These are phyloP conservation scores for Schizopora paradoxa DNA, from an alignment of 1,284 basidiomycete species.

Conservation along the genomic window DNA sequence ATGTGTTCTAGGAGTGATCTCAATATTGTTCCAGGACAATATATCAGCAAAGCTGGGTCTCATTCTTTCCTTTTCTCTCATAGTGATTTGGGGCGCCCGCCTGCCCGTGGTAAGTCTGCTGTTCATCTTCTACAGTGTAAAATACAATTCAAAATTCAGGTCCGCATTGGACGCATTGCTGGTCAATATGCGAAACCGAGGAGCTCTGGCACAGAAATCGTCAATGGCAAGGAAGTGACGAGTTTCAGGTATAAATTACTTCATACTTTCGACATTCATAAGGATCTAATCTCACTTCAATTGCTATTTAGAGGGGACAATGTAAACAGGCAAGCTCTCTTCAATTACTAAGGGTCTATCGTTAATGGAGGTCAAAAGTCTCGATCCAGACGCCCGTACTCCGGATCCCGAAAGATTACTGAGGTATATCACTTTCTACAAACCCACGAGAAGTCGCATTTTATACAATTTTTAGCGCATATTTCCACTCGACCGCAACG, in stretches of 20 bases:
- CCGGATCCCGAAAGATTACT: conserved; percentile 88
- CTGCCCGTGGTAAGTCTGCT: conserved; percentile 67
- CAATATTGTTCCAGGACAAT: conserved; percentile 58
- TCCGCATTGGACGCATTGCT: conserved; percentile 88
- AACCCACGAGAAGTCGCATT: background rate
- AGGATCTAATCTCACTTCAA: background rate
- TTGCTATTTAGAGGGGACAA: conserved; percentile 79
- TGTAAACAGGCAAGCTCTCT: conserved; percentile 68
- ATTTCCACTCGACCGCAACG: conserved; percentile 94
- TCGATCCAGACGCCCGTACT: conserved; percentile 69
- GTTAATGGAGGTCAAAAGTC: conserved; percentile 33
- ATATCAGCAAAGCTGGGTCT: conserved; percentile 93
- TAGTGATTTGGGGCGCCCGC: conserved; percentile 90
- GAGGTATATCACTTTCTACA: conserved; percentile 36
- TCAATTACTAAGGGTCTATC: background rate
- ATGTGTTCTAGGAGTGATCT: background rate
- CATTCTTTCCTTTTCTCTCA: conserved; percentile 91
- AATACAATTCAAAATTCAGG: conserved; percentile 31
- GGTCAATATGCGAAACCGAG: conserved; percentile 97
- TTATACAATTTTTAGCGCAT: conserved; percentile 73
- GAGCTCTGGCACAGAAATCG: conserved; percentile 79
- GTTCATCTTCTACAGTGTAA: background rate
- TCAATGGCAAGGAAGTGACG: conserved; percentile 62
- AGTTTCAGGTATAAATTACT: conserved; percentile 64
- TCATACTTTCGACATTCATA: conserved; percentile 14